Evolutionary conservation across 768 basidiomycete genomes (phyloP).

Genomic region (Solioccasus polychromus): DNA sequence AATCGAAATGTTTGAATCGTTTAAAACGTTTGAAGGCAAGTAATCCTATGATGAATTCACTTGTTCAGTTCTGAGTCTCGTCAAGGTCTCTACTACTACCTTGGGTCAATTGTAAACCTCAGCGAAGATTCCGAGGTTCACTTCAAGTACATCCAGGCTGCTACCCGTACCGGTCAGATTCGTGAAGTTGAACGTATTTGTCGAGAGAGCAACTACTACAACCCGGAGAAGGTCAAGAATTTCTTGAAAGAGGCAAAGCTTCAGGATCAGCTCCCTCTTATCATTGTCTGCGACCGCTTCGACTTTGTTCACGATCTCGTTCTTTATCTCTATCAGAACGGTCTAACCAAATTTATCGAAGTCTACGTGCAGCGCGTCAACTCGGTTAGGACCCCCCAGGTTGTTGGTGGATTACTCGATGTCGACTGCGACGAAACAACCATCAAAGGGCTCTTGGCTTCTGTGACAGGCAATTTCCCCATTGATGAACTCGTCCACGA

Average conservation of each 20-base stretch:
- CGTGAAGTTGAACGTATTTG: constrained; percentile 99
- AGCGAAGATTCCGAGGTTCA: constrained; percentile 96
- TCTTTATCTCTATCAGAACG: constrained; percentile 97
- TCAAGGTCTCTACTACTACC: constrained; percentile 92
- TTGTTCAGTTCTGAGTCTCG: neutral
- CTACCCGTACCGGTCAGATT: constrained; percentile 96
- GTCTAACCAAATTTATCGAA: constrained; percentile 95
- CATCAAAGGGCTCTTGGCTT: constrained; percentile 91
- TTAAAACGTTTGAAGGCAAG: constrained; percentile 93
- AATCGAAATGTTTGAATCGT: constrained; percentile 97
- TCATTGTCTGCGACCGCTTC: constrained; percentile 99
- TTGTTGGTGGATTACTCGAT: constrained; percentile 92
- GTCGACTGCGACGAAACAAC: constrained; percentile 97
- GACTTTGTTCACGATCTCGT: constrained; percentile 99
- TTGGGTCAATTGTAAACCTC: constrained; percentile 96
- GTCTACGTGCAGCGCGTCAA: constrained; percentile 99
- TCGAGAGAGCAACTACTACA: constrained; percentile 95
- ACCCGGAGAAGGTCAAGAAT: constrained; percentile 99
- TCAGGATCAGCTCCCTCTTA: constrained; percentile 93
- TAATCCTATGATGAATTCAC: neutral
- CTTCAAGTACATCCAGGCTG: constrained; percentile 99
- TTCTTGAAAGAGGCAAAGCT: constrained; percentile 99
- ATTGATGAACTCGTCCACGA: constrained; percentile 97
- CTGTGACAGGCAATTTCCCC: constrained; percentile 95
- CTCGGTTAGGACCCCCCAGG: constrained; percentile 94